These are phyloP conservation scores for Turnera subulata DNA, from an alignment of 345 rosid genomes.

Conservation along the genomic window DNA sequence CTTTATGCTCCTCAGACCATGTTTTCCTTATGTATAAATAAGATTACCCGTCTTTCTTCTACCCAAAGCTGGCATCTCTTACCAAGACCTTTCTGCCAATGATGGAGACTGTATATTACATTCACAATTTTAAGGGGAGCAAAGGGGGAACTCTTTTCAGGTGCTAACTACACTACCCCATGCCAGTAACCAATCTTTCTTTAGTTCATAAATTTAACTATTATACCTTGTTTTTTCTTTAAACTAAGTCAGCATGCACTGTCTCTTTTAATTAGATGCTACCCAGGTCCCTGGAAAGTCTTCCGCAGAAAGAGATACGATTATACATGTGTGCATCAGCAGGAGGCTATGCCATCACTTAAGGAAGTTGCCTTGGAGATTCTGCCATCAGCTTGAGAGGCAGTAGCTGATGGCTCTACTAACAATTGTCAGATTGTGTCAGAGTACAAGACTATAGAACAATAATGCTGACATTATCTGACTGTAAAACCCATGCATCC, in stretches of 20 bases:
- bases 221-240: not conserved
- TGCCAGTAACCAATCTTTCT: not conserved
- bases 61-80: constrained; percentile 85
- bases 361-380: constrained; percentile 85
- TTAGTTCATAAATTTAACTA: not conserved
- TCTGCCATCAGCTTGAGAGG: constrained; percentile 59
- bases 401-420: too few species aligned
- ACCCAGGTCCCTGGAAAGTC: constrained; percentile 94
- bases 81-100: constrained; percentile 62
- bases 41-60: constrained; percentile 94
- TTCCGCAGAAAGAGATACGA: constrained; percentile 45
- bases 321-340: constrained; percentile 59
- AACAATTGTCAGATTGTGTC: too few species aligned
- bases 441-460: too few species aligned
- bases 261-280: constrained; percentile 46
- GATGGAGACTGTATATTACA: constrained; percentile 91
- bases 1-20: constrained; percentile 1
- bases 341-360: constrained; percentile 80
- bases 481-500: too few species aligned
- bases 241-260: not conserved
- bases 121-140: constrained; percentile 87
- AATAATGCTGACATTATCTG: too few species aligned
- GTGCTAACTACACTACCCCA: constrained; percentile 17
- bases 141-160: constrained; percentile 91
- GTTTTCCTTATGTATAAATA: constrained; percentile 33